phyloP scores from a whole-genome alignment of 164 flowering plant genomes.

The Paratinospora sagittata region DNA sequence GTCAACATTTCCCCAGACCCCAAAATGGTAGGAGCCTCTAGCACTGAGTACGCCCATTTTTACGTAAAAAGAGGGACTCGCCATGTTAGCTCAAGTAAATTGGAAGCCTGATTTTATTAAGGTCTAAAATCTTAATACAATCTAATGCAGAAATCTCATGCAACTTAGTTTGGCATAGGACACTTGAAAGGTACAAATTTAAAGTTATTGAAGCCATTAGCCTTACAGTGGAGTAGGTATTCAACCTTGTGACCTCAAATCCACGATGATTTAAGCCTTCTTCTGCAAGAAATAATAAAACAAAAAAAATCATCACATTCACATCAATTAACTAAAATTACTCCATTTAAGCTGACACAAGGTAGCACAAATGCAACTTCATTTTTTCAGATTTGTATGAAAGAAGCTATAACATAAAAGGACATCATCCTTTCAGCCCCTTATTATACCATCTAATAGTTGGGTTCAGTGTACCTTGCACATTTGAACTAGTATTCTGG shows the following conservation, averaged over 20 bases:
- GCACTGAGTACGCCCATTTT: not conserved
- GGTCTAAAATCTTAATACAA: no score
- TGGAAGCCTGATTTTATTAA: no score
- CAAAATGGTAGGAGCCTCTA: no score
- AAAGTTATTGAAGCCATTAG: not conserved
- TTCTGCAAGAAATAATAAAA: conserved; percentile 40
- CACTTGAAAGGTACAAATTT: not conserved
- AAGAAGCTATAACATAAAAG: no score
- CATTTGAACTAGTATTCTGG: no score
- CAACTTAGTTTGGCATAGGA: not conserved
- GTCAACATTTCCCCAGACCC: no score
- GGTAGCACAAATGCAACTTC: not conserved
- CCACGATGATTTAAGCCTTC: conserved; percentile 75
- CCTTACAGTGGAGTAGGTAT: conserved; percentile 85
- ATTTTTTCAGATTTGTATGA: no score
- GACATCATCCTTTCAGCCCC: no score
- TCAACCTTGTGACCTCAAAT: conserved; percentile 80
- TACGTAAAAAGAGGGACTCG: not conserved
- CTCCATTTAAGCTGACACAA: not conserved
- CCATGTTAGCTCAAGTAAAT: no score
- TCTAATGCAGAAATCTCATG: no score
- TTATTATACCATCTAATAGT: no score
- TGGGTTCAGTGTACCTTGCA: no score
- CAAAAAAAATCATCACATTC: not conserved
- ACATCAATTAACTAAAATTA: not conserved